phyloP scores from a whole-genome alignment of 1,284 basidiomycete species.

The Leucoagaricus sp. region DNA sequence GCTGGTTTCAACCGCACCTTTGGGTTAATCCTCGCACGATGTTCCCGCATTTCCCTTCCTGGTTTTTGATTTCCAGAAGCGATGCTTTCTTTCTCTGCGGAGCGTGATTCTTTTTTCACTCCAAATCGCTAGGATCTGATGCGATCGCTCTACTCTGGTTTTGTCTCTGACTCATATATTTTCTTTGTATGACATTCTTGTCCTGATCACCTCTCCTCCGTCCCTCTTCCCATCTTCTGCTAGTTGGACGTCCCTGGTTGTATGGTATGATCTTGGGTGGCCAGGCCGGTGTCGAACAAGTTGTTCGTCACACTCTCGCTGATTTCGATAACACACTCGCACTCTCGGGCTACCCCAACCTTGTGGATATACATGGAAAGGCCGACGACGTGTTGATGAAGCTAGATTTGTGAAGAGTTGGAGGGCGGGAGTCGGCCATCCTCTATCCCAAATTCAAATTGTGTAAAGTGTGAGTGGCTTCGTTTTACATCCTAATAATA shows the following conservation, averaged over 20 bases:
- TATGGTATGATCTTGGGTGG: conserved; percentile 66
- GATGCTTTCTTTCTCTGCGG: no score
- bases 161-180: background rate
- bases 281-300: conserved; percentile 65
- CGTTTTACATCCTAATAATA: no score
- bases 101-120: no score
- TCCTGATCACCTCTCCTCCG: conserved; percentile 1
- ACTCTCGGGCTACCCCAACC: conserved; percentile 45
- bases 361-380: conserved; percentile 52
- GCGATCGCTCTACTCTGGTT: no score
- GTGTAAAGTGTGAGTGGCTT: no score
- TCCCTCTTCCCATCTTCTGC: background rate
- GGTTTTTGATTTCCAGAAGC: background rate
- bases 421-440: no score
- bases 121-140: no score
- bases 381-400: conserved; percentile 41
- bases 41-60: background rate
- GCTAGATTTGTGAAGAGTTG: conserved; percentile 26
- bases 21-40: background rate
- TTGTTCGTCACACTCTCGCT: conserved; percentile 59
- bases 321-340: conserved; percentile 63
- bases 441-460: no score
- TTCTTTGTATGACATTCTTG: background rate
- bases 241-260: conserved; percentile 61
- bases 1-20: background rate